phyloP scores from a whole-genome alignment of 768 basidiomycete genomes.

The Leccinum obscurum region DNA sequence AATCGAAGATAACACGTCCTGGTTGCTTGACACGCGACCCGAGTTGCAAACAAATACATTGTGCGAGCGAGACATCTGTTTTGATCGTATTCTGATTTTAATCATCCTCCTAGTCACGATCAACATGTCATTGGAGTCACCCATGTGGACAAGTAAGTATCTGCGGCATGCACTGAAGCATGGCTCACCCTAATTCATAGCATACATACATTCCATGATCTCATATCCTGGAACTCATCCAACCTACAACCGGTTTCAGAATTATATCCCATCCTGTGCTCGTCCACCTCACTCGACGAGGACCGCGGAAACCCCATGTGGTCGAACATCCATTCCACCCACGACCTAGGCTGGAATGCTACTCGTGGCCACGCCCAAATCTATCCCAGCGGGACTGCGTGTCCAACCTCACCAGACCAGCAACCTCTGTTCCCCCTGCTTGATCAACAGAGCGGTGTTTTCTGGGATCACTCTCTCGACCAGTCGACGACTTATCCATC shows the following conservation, averaged over 20 bases:
- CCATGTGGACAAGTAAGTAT: not conserved
- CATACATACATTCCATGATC: not conserved
- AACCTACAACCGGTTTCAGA: not conserved
- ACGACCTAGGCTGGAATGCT: not conserved
- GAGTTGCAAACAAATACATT: not conserved
- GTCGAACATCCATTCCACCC: not conserved
- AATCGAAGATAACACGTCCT: not conserved
- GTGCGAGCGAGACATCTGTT: not conserved
- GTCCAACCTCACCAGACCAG: not conserved
- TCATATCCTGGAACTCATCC: not conserved
- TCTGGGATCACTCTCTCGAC: not conserved
- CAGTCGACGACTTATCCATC: not conserved
- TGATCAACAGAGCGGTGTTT: not conserved
- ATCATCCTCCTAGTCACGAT: not conserved
- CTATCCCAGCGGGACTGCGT: not conserved
- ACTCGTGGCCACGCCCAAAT: too few species aligned
- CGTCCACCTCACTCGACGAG: not conserved
- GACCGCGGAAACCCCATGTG: not conserved
- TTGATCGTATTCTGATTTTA: not conserved
- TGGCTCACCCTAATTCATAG: not conserved
- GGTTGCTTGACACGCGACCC: not conserved
- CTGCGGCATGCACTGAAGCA: not conserved
- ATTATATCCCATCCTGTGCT: not conserved
- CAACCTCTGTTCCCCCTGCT: not conserved
- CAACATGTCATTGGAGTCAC: not conserved